Evolutionary conservation across 2,329 filamentous ascomycete species (phyloP), one percentile per base, ranked within the genome.

Genomic region (Penicillium paneum): DNA sequence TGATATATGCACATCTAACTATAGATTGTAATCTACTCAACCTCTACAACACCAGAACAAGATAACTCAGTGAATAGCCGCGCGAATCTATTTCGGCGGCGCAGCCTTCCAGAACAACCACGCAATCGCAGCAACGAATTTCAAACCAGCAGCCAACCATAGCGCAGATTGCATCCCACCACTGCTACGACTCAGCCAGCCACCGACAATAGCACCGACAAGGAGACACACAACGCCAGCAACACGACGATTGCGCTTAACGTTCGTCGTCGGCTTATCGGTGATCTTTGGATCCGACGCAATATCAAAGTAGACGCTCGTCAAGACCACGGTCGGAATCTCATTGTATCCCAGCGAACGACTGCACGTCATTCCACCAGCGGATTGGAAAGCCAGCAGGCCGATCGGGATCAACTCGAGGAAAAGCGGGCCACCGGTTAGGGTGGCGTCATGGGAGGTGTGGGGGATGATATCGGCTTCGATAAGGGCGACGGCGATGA

Each of bases 251-350:
- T 74, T 71, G 26, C 72, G 64, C 61, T 74, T 75, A 5, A 67
- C 66, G 55, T 77, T 78, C 39, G 67, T 59, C 15, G 62, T 65
- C n/a, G 73, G 70, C 47, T 64, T 66, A 3, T 59, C 62, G 0
- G 59, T 59, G 26, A 76, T 59, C 39, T 68, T 70, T 12, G 73
- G 69, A 54, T 78, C 76, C 5, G 73, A 72, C 2, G 73, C 73
- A 42, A 78, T 71, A 56, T 78, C 76, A 59, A 75, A 76, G 55
- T 77, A 78, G 13, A 77, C 66, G 40, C 74, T 76, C 11, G 76
- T 78, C 59, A 78, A 59, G 6, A 78, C 76, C 15, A 77, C 75
- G 8, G 75, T 77, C 13, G 76, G 76, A 38, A 78, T 72, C 61
- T 78, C 76, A 44, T 74, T 73, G 57, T 73, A 73, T 0, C 69